Evolutionary conservation across 495 filamentous ascomycete genomes (phyloP).

Genomic region (Aspergillus panamensis): DNA sequence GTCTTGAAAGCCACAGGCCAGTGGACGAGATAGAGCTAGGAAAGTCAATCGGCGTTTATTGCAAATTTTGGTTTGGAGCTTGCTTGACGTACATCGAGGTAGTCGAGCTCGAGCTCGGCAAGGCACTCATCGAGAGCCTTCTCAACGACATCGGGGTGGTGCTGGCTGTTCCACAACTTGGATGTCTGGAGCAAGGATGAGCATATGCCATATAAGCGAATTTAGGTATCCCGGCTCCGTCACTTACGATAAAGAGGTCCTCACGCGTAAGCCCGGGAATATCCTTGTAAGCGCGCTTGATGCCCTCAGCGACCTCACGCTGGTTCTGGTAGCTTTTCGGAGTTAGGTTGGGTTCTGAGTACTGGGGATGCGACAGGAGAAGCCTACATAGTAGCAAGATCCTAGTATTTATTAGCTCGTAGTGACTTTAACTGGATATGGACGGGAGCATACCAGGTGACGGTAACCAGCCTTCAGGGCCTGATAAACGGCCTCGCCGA

Average conservation of each 20-base stretch:
- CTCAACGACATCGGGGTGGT: slow-evolving; percentile 45
- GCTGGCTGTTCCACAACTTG: slow-evolving; percentile 51
- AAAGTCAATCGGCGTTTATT: not conserved
- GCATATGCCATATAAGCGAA: not conserved
- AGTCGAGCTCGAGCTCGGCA: slow-evolving; percentile 47
- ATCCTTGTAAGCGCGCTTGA: slow-evolving; percentile 46
- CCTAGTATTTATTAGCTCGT: slow-evolving; percentile 28
- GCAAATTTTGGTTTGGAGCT: not conserved
- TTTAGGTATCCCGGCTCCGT: not conserved
- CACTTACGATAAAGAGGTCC: slow-evolving; percentile 47
- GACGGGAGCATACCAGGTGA: slow-evolving; percentile 41
- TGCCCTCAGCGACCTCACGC: slow-evolving; percentile 43
- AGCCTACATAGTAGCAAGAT: slow-evolving; percentile 45
- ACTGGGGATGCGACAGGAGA: not conserved
- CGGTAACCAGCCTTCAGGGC: slow-evolving; percentile 55
- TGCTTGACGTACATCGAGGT: slow-evolving; percentile 40
- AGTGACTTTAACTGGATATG: not conserved
- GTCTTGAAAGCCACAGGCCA: slow-evolving; percentile 49
- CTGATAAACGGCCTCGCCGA: slow-evolving; percentile 50
- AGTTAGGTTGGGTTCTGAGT: slow-evolving; percentile 37
- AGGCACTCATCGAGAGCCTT: slow-evolving; percentile 45
- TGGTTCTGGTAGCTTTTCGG: slow-evolving; percentile 51
- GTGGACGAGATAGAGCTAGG: slow-evolving; percentile 51
- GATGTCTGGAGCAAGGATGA: slow-evolving; percentile 33
- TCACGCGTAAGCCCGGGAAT: slow-evolving; percentile 48